Evolutionary conservation across 352 stramenopile genomes (phyloP), one percentile per base, ranked within the genome.

Genomic region (Globisporangium recalcitrans): DNA sequence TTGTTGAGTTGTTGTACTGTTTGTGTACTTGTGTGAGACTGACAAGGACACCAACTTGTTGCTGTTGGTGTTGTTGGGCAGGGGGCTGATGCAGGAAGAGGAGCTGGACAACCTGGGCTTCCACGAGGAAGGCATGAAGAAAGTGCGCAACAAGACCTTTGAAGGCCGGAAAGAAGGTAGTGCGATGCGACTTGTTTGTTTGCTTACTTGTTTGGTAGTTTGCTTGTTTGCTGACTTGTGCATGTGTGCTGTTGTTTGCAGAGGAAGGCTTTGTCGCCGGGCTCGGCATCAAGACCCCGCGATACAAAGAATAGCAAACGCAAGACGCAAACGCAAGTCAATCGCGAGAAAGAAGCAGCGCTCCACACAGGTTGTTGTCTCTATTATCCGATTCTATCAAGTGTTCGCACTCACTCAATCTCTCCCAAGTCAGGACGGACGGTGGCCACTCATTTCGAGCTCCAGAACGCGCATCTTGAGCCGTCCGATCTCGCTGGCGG

Each of bases 41-140:
- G 13, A 44, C 42, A 42, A 21, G 13, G 19, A 16, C 34, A n/a
- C 9, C 42, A 48, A 19, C 11, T 34, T 52, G 31, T 38, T n/a
- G 16, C 19, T 47, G 22, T 61, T 7, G 42, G 31, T 48, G 26
- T 63, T 24, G 1, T n/a, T 46, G 38, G 22, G 6, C 54, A 96
- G 84, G 62, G 80, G 80, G 8, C 70, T 96, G 22, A 96, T 95
- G 87, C 67, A 93, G 67, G 64, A 76, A 11, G 89, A 97, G 61
- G 82, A 94, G 55, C 72, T 97, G 9, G 75, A 96, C 22, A 74
- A 77, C 14, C 62, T 97, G 27, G 89, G 89, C 0, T 96, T 97
- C 64, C 73, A 93, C 54, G 73, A 91, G 26, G 77, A 88, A 66
- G 83, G 75, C 47, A 92, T 92, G 81, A 77, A 81, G 48, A 91